Evolutionary conservation across 2,329 filamentous ascomycete genomes (phyloP), one percentile per base, ranked within the genome.

Genomic region (Mycosphaerelloides madeirae): DNA sequence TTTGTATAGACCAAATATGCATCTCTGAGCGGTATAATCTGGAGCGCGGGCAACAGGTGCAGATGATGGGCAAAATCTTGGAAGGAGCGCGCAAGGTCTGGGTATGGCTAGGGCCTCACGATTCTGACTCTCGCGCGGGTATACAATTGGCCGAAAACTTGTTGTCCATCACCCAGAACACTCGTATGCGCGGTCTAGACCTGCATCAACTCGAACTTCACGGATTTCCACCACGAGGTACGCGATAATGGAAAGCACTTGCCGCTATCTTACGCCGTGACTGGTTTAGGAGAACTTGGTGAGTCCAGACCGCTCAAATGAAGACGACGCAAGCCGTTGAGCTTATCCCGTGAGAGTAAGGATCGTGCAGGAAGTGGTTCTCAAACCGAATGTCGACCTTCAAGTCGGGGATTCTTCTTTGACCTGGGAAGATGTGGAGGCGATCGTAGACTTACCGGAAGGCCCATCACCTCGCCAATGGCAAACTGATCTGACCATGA

Each of bases 1-100:
- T 64, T 2, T 64, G 60, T 58, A 56, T 63, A 15, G 61, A 64
- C 42, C 57, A 58, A 42, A 54, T 62, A 36, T 63, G 60, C 29
- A 62, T 63, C 31, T 58, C 56, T 38, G 60, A 63, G 41, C 53
- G 58, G 5, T 48, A 56, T 5, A 29, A 53, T 11, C 48, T 44
- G 11, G 61, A 65, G 46, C 52, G 57, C 6, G 60, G 58, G 36
- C 48, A 55, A n/a, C 60, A 64, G 29, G 62, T 63, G 6, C 42
- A 52, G 20, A 50, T 60, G 49, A 63, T 63, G 60, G 55, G 60
- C 9, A 43, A 61, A 3, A 63, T 64, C 41, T 65, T 61, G 45
- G 52, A 46, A 18, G 44, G 48, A 9, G 61, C 60, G 3, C 40
- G 50, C 22, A 55, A 55, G 31, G 60, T 64, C 9, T 34, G 56